Conservation (phyloP, 1,139 yeast genomes). For the Geotrichum restrictum region DNA sequence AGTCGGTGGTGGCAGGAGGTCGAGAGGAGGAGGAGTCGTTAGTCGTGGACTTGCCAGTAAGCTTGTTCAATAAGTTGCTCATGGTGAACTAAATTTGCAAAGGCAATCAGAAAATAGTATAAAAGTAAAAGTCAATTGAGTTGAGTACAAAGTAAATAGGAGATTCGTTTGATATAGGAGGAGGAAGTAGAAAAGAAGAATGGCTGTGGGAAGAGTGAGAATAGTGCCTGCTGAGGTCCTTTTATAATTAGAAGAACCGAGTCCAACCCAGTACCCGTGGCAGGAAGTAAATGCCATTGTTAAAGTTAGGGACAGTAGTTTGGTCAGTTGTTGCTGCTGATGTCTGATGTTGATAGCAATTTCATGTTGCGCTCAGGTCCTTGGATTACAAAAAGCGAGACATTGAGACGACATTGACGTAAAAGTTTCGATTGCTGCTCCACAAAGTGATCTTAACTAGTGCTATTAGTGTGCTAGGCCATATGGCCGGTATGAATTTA, state of each 20-base stretch:
- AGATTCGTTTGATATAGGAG: background rate
- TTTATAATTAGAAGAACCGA: background rate
- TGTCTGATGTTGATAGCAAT: background rate
- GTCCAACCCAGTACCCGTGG: background rate
- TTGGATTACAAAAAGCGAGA: background rate
- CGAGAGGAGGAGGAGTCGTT: background rate
- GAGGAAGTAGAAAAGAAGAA: background rate
- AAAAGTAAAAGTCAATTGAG: too few relatives aligned
- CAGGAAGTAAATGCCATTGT: background rate
- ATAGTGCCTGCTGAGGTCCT: background rate
- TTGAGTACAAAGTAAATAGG: background rate
- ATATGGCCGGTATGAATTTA: too few relatives aligned
- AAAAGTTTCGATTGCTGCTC: background rate
- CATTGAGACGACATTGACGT: background rate
- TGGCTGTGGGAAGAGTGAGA: background rate
- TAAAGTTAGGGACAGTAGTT: background rate
- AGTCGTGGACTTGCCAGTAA: constrained; percentile 1
- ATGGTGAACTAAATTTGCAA: background rate
- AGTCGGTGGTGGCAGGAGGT: background rate
- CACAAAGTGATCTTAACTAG: too few relatives aligned
- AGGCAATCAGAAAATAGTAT: too few relatives aligned
- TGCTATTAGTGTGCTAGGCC: too few relatives aligned
- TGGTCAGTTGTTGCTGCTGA: background rate
- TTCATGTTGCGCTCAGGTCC: background rate
- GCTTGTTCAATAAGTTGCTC: background rate